phyloP scores from a whole-genome alignment of 257 asterid species.

The Nicotiana tabacum region DNA sequence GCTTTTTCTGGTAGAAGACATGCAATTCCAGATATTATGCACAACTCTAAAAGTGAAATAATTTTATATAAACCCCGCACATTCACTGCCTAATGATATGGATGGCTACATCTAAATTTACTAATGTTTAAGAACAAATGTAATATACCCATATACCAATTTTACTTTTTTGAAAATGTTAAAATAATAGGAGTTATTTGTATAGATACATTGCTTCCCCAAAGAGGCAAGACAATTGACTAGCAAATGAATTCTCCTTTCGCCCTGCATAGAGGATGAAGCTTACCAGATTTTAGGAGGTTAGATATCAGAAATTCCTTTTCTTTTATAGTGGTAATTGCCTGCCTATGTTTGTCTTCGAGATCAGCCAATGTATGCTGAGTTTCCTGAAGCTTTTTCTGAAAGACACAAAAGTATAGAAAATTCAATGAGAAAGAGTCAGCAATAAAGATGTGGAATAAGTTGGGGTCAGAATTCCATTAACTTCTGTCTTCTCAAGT shows the following conservation, averaged over 20 bases:
- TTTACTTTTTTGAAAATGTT: not conserved
- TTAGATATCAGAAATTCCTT: slow-evolving; percentile 87
- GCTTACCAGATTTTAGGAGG: slow-evolving; percentile 91
- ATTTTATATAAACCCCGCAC: not conserved
- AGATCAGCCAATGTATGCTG: slow-evolving; percentile 84
- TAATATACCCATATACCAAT: not conserved
- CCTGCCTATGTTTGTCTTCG: slow-evolving; percentile 84
- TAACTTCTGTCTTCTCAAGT: slow-evolving; percentile 80
- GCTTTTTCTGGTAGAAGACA: slow-evolving; percentile 58
- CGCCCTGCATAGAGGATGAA: not conserved
- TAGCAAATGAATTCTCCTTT: not conserved
- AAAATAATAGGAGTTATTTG: not conserved
- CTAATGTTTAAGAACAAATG: not conserved
- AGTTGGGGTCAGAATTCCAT: not conserved
- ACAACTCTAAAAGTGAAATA: not conserved
- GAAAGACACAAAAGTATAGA: slow-evolving; percentile 17
- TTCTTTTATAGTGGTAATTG: slow-evolving; percentile 86
- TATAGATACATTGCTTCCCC: not conserved
- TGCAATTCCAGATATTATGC: not conserved
- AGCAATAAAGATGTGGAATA: not conserved
- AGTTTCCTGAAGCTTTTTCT: slow-evolving; percentile 89
- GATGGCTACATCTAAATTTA: not conserved
- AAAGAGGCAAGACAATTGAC: not conserved
- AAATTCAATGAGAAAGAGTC: not conserved
- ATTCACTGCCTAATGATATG: not conserved